phyloP scores from a whole-genome alignment of 345 rosid genomes.

The Citrus sinensis region DNA sequence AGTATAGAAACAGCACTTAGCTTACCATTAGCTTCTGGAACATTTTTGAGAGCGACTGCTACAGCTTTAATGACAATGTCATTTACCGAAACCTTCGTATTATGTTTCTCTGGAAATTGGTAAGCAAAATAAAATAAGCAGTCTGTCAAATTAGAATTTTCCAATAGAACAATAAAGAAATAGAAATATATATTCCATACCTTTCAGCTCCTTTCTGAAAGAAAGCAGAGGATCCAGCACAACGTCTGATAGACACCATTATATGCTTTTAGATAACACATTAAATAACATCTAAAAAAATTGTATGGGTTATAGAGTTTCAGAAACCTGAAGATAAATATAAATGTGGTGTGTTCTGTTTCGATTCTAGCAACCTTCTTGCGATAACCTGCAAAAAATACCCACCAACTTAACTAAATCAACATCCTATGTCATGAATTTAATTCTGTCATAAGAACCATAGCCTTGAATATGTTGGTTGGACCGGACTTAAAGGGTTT shows the following conservation, averaged over 20 bases:
- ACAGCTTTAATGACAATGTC: constrained; percentile 95
- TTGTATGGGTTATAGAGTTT: not conserved
- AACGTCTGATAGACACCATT: constrained; percentile 60
- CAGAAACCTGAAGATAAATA: constrained; percentile 83
- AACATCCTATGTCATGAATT: not conserved
- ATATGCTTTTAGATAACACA: constrained; percentile 20
- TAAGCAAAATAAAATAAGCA: constrained; percentile 22
- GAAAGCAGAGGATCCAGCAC: constrained; percentile 91
- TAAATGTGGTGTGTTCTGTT: constrained; percentile 85
- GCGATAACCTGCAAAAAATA: constrained; percentile 68
- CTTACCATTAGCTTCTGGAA: constrained; percentile 92
- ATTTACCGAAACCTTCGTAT: constrained; percentile 88
- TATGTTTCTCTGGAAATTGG: constrained; percentile 68
- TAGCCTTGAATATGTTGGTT: not conserved
- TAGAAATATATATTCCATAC: constrained; percentile 31
- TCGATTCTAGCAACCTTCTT: constrained; percentile 89
- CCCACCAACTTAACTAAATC: not conserved
- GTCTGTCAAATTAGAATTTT: constrained; percentile 8
- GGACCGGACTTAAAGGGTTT: not conserved
- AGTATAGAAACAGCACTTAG: constrained; percentile 11
- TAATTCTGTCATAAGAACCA: not conserved
- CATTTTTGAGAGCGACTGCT: constrained; percentile 77
- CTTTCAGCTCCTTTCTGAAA: constrained; percentile 89
- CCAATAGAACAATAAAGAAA: constrained; percentile 5
- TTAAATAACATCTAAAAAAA: constrained; percentile 16